Percentiles rank a stretch among this genome's conserved stretches.
phyloP scores from a whole-genome alignment of 2,329 filamentous ascomycete genomes.

The Nemania sp. region DNA sequence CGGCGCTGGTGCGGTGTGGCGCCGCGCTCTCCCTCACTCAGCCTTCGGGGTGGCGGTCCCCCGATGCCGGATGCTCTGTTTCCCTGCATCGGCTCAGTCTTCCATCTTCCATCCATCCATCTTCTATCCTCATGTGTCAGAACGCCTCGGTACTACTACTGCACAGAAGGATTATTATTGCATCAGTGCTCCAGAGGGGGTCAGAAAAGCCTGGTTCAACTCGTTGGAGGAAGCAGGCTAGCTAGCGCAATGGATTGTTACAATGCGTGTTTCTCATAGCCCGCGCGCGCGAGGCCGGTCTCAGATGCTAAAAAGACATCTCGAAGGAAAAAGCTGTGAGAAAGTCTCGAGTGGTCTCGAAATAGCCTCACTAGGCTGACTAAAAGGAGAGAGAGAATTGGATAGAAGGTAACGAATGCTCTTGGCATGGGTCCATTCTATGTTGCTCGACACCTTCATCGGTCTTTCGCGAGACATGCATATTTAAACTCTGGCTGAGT shows the following conservation, averaged over 20 bases:
- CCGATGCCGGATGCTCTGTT: constrained; percentile 9
- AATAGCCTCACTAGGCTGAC: constrained; percentile 16
- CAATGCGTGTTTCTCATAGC: neutral
- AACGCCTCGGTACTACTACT: no score
- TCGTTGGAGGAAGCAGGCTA: neutral
- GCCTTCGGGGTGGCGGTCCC: constrained; percentile 13
- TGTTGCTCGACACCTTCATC: constrained; percentile 15
- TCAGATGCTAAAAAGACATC: constrained; percentile 15
- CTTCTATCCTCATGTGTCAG: neutral
- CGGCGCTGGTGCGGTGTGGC: neutral
- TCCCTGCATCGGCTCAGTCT: neutral
- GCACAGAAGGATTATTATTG: no score
- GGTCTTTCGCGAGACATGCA: constrained; percentile 31
- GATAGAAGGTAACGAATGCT: no score
- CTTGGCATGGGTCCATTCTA: constrained; percentile 1
- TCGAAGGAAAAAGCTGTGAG: constrained; percentile 9
- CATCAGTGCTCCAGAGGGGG: no score
- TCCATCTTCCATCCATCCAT: no score
- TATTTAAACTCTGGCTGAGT: constrained; percentile 14
- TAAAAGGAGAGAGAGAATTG: neutral
- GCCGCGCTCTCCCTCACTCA: constrained; percentile 4
- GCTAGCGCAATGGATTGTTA: constrained; percentile 13
- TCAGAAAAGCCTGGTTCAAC: neutral
- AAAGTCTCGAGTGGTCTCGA: constrained; percentile 1
- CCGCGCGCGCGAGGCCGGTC: constrained; percentile 7